Base-by-base conservation (phyloP, 2,329 filamentous ascomycete species). In the Passalora sequoiae region DNA sequence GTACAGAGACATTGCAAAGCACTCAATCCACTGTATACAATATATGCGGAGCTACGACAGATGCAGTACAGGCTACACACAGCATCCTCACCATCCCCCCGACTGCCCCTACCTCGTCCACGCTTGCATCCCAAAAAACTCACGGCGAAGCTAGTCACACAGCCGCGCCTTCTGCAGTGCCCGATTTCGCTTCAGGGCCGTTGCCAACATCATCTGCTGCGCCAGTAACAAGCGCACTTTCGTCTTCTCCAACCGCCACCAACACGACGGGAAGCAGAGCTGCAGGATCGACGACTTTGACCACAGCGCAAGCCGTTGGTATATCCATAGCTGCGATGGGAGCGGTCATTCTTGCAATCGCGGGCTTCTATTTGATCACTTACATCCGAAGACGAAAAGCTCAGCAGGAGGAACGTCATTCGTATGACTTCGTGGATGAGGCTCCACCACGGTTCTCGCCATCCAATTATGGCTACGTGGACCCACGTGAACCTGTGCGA, bases 371-470 rank as follows among this genome's bases (percentile, higher is more conserved):
- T 10, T 22, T 56, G 2, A 35, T 54, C 7, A 30, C 47, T 16
- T 59, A 50, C 28, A 40, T 52, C 16, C 51, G 57, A 17, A 46
- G 54, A 12, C 51, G 56, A 7, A 53, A 48, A 17, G 30, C 27
- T 13, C 43, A 42, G 13, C 43, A 40, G n/a, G 37, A 48, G 29
- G 15, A 45, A 13, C 41, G 42, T 13, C 43, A 58, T 12, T 62
- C 59, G n/a, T 63, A 61, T 30, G 61, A 64, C 41, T 64, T 65
- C 38, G 46, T 59, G 9, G 60, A 63, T 44, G 53, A 61, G 22
- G 54, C 49, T 7, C 56, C 61, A 15, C 49, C 59, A 6, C 50
- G 51, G 1, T 51, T 54, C 27, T 54, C 57, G 17, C 51, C 49
- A 6, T 55, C 54, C 36, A 50, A 46, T 15, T 38, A 51, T 29